phyloP scores from a whole-genome alignment of 163 green algal genomes.

The Scenedesmus sp. region DNA sequence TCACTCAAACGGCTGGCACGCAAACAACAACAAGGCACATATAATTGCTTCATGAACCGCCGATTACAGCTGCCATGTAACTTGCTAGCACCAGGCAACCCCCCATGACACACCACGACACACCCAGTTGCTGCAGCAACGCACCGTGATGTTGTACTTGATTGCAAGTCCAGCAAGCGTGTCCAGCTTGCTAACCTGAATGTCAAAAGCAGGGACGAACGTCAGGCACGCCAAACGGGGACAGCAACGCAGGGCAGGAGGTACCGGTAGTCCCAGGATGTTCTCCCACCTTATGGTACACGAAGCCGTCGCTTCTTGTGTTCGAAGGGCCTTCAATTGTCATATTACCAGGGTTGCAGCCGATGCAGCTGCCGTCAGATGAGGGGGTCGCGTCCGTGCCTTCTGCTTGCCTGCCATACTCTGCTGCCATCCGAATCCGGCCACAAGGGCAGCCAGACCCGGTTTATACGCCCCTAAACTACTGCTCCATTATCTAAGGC shows the following conservation, averaged over 20 bases:
- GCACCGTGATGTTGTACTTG: constrained; percentile 86
- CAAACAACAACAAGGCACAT: background rate
- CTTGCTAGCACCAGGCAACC: background rate
- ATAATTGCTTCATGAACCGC: background rate
- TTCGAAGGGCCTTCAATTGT: background rate
- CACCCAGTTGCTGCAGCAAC: constrained; percentile 19
- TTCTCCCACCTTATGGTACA: constrained; percentile 38
- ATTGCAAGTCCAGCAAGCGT: constrained; percentile 89
- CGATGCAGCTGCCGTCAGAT: background rate
- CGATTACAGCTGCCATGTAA: background rate
- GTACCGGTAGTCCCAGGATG: background rate
- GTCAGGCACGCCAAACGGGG: background rate
- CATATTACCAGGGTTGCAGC: background rate
- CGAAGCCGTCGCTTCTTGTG: constrained; percentile 4
- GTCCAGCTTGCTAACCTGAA: constrained; percentile 85
- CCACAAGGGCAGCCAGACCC: background rate
- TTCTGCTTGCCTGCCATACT: background rate
- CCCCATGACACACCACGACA: background rate
- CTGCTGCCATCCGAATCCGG: background rate
- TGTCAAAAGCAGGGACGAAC: background rate
- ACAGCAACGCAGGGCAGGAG: constrained; percentile 46
- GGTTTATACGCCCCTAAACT: background rate
- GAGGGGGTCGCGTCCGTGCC: constrained; percentile 2
- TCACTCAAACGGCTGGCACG: background rate
- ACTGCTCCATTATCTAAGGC: background rate